Percentiles rank a stretch among this genome's conserved stretches.
Conservation (phyloP, 176 grass and related monocot genomes). For the Zizania latifolia region DNA sequence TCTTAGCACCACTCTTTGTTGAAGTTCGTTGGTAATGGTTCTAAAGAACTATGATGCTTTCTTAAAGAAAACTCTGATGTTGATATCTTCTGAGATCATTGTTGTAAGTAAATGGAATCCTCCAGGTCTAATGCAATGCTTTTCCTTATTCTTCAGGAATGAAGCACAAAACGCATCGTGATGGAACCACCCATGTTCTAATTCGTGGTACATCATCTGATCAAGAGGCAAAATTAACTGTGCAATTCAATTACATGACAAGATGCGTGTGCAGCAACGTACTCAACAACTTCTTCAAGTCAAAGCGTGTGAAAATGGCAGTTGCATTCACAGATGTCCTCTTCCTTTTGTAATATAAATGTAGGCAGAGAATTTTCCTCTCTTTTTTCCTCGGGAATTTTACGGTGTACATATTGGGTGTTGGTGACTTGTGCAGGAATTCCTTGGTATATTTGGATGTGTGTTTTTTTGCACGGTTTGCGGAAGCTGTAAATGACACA, state of each 20-base stretch:
- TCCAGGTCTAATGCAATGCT: conserved; percentile 16
- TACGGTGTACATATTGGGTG: conserved; percentile 45
- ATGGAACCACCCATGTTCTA: conserved; percentile 25
- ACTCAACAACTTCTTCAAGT: conserved; percentile 5
- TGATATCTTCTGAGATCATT: conserved; percentile 20
- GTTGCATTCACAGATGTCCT: conserved; percentile 31
- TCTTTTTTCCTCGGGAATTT: neutral
- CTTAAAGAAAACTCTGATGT: conserved; percentile 48
- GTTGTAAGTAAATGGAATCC: neutral
- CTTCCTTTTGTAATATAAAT: conserved; percentile 45
- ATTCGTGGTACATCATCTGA: conserved; percentile 22
- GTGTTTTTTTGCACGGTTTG: conserved; percentile 22
- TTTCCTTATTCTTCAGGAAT: conserved; percentile 29
- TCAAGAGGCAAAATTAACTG: neutral
- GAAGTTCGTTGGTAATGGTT: conserved; percentile 32
- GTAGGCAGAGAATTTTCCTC: conserved; percentile 25
- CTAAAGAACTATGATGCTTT: conserved; percentile 14
- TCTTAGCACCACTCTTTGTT: neutral
- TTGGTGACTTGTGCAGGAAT: conserved; percentile 47
- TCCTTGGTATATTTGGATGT: conserved; percentile 30
- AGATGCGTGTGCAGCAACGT: conserved; percentile 27
- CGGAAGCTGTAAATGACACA: conserved; percentile 54
- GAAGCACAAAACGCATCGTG: conserved; percentile 11
- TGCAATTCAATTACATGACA: conserved; percentile 22
- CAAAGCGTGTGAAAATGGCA: conserved; percentile 5